Evolutionary conservation across 2,329 filamentous ascomycete genomes (phyloP).

Genomic region (Piedraia hortae): DNA sequence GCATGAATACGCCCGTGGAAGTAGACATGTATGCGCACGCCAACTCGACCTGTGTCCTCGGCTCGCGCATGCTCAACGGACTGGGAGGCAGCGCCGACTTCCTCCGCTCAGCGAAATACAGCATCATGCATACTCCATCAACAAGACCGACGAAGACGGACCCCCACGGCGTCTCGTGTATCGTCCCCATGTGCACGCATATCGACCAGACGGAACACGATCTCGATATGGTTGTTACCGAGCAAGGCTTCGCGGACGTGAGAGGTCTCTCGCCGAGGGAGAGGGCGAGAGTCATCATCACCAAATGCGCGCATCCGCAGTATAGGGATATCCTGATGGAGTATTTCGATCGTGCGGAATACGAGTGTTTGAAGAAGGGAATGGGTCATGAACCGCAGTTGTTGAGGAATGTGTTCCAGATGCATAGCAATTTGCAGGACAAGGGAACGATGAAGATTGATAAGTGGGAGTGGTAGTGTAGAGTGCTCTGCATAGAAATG

Average conservation of each 20-base stretch:
- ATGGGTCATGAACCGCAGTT: conserved; percentile 79
- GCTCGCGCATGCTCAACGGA: conserved; percentile 64
- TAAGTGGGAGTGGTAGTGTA: conserved; percentile 28
- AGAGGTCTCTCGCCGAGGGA: conserved; percentile 55
- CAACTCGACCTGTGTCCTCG: conserved; percentile 75
- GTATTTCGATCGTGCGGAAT: conserved; percentile 69
- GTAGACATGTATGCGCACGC: conserved; percentile 88
- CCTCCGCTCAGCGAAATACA: conserved; percentile 52
- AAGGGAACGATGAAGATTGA: conserved; percentile 74
- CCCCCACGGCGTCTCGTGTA: conserved; percentile 55
- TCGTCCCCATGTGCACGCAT: conserved; percentile 84
- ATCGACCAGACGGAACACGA: conserved; percentile 85
- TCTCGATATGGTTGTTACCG: conserved; percentile 61
- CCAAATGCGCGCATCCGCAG: conserved; percentile 62
- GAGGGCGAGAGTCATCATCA: conserved; percentile 59
- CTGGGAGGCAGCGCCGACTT: conserved; percentile 64
- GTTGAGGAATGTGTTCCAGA: conserved; percentile 63
- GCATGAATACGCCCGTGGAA: conserved; percentile 87
- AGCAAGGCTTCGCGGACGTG: conserved; percentile 59
- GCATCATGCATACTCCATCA: conserved; percentile 78
- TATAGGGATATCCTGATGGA: conserved; percentile 58
- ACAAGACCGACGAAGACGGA: conserved; percentile 59
- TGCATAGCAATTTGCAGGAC: conserved; percentile 60
- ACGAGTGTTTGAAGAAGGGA: conserved; percentile 58
- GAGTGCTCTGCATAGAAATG: no score